Base-by-base conservation (phyloP, 1,284 basidiomycete genomes). In the Leucoagaricus sp. region DNA sequence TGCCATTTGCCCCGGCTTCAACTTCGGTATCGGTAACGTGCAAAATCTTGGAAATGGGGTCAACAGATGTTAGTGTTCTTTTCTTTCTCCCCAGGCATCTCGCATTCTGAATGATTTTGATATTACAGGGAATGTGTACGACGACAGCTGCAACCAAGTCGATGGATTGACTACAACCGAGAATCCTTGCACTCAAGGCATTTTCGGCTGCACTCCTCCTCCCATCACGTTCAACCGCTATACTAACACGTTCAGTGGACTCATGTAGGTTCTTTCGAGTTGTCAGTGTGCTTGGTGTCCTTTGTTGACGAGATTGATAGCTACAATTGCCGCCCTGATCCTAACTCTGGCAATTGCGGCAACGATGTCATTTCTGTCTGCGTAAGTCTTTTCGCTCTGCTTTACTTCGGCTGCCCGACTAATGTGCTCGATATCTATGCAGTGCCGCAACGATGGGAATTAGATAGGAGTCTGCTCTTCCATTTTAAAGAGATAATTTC, bases 181-280 rank as follows among this genome's bases (percentile, higher is more conserved):
- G n/a, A 70, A 70, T 50, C 68, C 69, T 2, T 70, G 69, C 61
- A 63, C 50, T 9, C 19, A 57, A 38, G 66, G 67, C 4, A 69
- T 63, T n/a, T 70, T 70, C 33, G 67, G 63, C 2, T 70, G 67
- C 56, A 62, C 59, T 41, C 63, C 69, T 6, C 46, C 66, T 38
- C 69, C 69, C 7, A 61, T 70, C 42, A 62, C 53, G 49, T 65
- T 69, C 53, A 57, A 65, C 47, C 41, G 34, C 3, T 69, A 69
- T 55, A 64, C 54, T 7, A 69, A 61, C 55, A 61, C 62, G 2
- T 63, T 63, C 57, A 61, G 47, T 17, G 61, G 61, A 19, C 54
- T 65, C 6, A 53, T 42, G 65, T 67, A 33, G 23, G 61, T 41
- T 34, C 12, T 48, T 31, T n/a, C n/a, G n/a, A n/a, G n/a, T n/a